phyloP scores from a whole-genome alignment of 805 yeast species.

The Candida montana region DNA sequence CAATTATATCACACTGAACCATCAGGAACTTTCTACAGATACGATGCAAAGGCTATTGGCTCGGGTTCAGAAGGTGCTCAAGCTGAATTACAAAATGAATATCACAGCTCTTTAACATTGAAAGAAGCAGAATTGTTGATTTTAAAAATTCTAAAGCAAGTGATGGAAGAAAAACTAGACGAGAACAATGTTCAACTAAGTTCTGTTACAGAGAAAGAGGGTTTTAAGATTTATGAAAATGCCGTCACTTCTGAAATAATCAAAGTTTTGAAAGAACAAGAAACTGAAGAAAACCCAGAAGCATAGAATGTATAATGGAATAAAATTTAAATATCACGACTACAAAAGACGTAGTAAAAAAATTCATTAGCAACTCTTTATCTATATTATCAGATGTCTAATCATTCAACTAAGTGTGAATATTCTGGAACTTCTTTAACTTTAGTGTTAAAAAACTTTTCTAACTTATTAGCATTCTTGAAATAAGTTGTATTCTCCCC shows the following conservation, averaged over 20 bases:
- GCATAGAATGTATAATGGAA: conserved; percentile 2
- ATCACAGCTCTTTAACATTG: conserved; percentile 85
- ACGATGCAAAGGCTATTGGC: conserved; percentile 98
- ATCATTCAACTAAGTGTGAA: conserved; percentile 62
- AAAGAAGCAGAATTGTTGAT: conserved; percentile 90
- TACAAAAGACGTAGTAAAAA: neutral
- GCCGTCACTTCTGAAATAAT: conserved; percentile 80
- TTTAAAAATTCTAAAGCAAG: conserved; percentile 88
- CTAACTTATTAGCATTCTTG: conserved; percentile 91
- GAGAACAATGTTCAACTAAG: conserved; percentile 94
- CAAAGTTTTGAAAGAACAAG: conserved; percentile 67
- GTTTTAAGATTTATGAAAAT: conserved; percentile 81
- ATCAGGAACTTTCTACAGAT: conserved; percentile 94
- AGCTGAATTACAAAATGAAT: conserved; percentile 93
- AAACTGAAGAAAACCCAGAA: conserved; percentile 39
- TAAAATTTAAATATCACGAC: neutral
- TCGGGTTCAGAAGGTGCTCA: conserved; percentile 99
- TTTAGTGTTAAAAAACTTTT: conserved; percentile 78
- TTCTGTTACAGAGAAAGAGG: conserved; percentile 78
- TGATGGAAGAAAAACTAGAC: conserved; percentile 98
- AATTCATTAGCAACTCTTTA: too few species aligned
- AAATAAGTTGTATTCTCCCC: conserved; percentile 92
- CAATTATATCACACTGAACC: conserved; percentile 99
- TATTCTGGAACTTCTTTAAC: conserved; percentile 90
- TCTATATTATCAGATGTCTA: too few species aligned